Evolutionary conservation across 2,329 filamentous ascomycete genomes (phyloP).

Genomic region (Paraphaeosphaeria minitans): DNA sequence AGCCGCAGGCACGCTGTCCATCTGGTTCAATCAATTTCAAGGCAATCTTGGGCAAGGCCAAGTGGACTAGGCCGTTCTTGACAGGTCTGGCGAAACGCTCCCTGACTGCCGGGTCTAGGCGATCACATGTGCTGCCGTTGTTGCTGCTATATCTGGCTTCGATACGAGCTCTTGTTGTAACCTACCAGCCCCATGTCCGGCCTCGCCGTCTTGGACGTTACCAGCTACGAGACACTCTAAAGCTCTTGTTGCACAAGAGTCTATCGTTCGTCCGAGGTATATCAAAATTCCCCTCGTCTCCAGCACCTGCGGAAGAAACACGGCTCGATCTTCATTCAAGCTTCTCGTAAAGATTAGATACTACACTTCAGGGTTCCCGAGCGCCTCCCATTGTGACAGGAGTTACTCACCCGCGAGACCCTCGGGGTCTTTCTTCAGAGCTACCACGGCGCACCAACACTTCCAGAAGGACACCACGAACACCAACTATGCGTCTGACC

Average conservation of each 20-base stretch:
- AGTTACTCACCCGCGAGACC: slow-evolving; percentile 36
- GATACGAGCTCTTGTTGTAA: slow-evolving; percentile 27
- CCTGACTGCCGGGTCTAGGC: slow-evolving; percentile 22
- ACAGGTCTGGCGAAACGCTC: slow-evolving; percentile 16
- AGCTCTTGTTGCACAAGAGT: slow-evolving; percentile 31
- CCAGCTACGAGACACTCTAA: slow-evolving; percentile 28
- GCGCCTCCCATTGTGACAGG: slow-evolving; percentile 29
- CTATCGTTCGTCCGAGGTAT: slow-evolving; percentile 35
- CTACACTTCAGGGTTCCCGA: slow-evolving; percentile 35
- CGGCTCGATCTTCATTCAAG: slow-evolving; percentile 39
- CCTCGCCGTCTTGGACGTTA: slow-evolving; percentile 36
- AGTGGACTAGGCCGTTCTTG: slow-evolving; percentile 21
- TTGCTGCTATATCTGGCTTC: slow-evolving; percentile 31
- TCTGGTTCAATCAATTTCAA: slow-evolving; percentile 17
- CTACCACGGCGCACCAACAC: too few relatives aligned
- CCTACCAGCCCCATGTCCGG: slow-evolving; percentile 31
- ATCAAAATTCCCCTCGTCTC: slow-evolving; percentile 37
- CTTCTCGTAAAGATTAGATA: slow-evolving; percentile 14
- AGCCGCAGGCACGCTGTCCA: slow-evolving; percentile 15
- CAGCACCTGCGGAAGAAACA: slow-evolving; percentile 36
- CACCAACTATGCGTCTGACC: too few relatives aligned
- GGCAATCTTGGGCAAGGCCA: slow-evolving; percentile 16
- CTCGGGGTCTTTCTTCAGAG: too few relatives aligned
- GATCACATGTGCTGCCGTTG: slow-evolving; percentile 27
- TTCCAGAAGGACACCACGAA: too few relatives aligned